Conservation (phyloP, 306 rosid species). For the Lablab purpureus region DNA sequence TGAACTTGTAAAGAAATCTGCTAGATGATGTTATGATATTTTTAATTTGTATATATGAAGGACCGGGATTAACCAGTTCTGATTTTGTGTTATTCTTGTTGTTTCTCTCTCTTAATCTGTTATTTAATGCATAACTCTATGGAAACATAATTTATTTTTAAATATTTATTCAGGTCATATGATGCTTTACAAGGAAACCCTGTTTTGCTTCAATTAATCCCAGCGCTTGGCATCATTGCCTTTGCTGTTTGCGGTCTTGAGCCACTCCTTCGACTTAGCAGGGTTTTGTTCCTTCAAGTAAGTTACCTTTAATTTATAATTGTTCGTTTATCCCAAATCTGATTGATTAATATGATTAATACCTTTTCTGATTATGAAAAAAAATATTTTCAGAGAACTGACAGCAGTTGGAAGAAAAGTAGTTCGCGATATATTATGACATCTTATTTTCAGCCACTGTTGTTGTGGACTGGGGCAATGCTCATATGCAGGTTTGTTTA, state of each 20-base stretch:
- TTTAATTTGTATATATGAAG: constrained; percentile 26
- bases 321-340: constrained; percentile 33
- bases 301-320: constrained; percentile 41
- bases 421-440: constrained; percentile 62
- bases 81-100: constrained; percentile 23
- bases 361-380: constrained; percentile 33
- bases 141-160: constrained; percentile 30
- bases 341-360: constrained; percentile 32
- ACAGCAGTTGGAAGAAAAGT: constrained; percentile 90
- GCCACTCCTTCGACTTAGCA: constrained; percentile 78
- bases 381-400: constrained; percentile 68
- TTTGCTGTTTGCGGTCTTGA: constrained; percentile 92
- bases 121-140: constrained; percentile 28
- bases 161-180: constrained; percentile 65
- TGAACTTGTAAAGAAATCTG: constrained; percentile 37
- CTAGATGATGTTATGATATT: constrained; percentile 23
- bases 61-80: constrained; percentile 30
- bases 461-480: constrained; percentile 88
- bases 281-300: constrained; percentile 81
- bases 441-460: constrained; percentile 85
- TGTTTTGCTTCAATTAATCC: constrained; percentile 66
- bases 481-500: constrained; percentile 84
- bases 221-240: constrained; percentile 83
- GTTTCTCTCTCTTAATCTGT: constrained; percentile 2
- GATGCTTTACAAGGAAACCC: constrained; percentile 69